Percentiles rank a stretch among this genome's conserved stretches.
phyloP scores from a whole-genome alignment of 208 protist genomes.

The Plasmodiophora brassicae region DNA sequence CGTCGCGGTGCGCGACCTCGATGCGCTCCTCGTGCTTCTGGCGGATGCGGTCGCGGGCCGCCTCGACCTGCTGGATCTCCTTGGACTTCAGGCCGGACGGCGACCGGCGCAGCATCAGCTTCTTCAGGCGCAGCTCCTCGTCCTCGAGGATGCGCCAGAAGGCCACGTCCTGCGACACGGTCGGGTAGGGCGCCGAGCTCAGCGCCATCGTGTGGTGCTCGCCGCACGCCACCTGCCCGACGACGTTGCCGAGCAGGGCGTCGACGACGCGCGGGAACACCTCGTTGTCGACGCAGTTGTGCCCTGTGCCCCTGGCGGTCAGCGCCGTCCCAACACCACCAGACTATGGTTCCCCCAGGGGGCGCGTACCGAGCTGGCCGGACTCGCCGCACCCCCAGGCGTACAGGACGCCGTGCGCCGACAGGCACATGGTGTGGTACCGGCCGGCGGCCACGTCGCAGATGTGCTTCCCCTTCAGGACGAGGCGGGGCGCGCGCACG shows the following conservation, averaged over 20 bases:
- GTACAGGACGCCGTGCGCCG: constrained; percentile 27
- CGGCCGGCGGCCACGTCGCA: constrained; percentile 31
- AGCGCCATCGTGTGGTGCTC: constrained; percentile 39
- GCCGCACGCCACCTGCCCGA: constrained; percentile 43
- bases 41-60: background rate
- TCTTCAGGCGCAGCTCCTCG: constrained; percentile 11
- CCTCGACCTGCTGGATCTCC: constrained; percentile 13
- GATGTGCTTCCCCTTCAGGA: constrained; percentile 45
- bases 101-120: constrained; percentile 2
- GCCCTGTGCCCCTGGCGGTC: background rate
- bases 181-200: constrained; percentile 19
- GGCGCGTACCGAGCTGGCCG: constrained; percentile 37
- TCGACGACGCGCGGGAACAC: constrained; percentile 39
- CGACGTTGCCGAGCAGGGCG: constrained; percentile 35
- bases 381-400: constrained; percentile 44
- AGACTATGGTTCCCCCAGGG: background rate
- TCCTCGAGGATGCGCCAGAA: constrained; percentile 14
- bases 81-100: constrained; percentile 17
- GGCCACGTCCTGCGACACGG: background rate
- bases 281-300: constrained; percentile 43
- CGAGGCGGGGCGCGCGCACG: constrained; percentile 34
- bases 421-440: constrained; percentile 40
- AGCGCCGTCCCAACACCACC: background rate
- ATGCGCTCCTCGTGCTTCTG: constrained; percentile 16
- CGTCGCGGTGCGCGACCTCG: background rate